These are phyloP conservation scores for Psilocybe sp. DNA, from an alignment of 768 basidiomycete genomes.

Conservation along the genomic window DNA sequence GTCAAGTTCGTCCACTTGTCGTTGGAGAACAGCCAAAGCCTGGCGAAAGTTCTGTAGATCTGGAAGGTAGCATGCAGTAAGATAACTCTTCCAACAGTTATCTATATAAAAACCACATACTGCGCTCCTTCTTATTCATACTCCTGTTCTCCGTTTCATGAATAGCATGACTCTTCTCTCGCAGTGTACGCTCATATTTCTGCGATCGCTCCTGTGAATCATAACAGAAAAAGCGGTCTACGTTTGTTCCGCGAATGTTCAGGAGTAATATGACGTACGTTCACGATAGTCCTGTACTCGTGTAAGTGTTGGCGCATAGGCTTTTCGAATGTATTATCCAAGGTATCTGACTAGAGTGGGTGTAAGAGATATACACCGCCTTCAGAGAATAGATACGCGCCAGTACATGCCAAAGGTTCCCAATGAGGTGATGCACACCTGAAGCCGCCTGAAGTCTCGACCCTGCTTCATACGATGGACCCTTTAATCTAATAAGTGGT, in stretches of 20 bases:
- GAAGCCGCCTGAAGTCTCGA: slow-evolving; percentile 82
- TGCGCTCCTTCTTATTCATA: slow-evolving; percentile 83
- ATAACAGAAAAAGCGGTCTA: background rate
- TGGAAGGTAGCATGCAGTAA: slow-evolving; percentile 23
- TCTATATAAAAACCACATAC: slow-evolving; percentile 37
- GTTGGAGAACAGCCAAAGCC: slow-evolving; percentile 75
- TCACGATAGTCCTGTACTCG: slow-evolving; percentile 69
- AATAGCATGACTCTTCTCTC: slow-evolving; percentile 83
- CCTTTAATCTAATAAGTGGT: slow-evolving; percentile 55
- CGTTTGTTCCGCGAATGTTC: background rate
- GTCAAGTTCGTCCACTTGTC: slow-evolving; percentile 91
- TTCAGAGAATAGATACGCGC: slow-evolving; percentile 39
- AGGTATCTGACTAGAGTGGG: slow-evolving; percentile 64
- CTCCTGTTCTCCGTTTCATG: slow-evolving; percentile 82
- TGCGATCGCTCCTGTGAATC: slow-evolving; percentile 72
- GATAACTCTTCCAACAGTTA: background rate
- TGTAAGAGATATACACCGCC: slow-evolving; percentile 1
- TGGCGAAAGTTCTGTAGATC: slow-evolving; percentile 88
- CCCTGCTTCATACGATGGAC: slow-evolving; percentile 76
- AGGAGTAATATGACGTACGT: slow-evolving; percentile 37
- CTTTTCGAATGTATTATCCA: slow-evolving; percentile 87
- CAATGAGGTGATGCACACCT: slow-evolving; percentile 87
- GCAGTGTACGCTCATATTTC: slow-evolving; percentile 77
- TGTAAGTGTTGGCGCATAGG: slow-evolving; percentile 86
- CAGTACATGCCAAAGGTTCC: slow-evolving; percentile 90